Evolutionary conservation across 495 filamentous ascomycete genomes (phyloP).

Genomic region (Letharia columbiana): DNA sequence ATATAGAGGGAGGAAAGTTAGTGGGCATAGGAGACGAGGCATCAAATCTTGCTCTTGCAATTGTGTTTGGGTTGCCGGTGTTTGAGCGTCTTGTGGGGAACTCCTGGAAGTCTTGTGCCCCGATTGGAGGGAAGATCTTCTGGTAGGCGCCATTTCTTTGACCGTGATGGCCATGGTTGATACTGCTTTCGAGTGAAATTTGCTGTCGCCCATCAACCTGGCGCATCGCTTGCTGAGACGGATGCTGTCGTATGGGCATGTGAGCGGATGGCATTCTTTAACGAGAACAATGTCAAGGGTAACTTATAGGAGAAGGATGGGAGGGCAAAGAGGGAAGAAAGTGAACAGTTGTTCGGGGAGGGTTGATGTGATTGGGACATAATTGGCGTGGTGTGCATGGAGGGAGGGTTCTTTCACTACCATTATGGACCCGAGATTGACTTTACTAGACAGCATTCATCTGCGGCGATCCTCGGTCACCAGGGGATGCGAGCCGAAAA

Average conservation of each 20-base stretch:
- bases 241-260: constrained; percentile 17
- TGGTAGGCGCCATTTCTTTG: constrained; percentile 20
- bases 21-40: constrained; percentile 6
- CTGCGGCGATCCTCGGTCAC: neutral
- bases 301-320: neutral
- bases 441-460: neutral
- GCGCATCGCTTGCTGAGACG: constrained; percentile 18
- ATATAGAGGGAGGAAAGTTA: constrained; percentile 5
- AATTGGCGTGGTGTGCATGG: neutral
- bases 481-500: neutral
- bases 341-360: neutral
- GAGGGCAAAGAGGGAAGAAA: neutral
- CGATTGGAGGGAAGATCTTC: constrained; percentile 21
- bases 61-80: constrained; percentile 6
- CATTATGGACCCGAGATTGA: neutral
- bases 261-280: constrained; percentile 13
- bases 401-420: neutral
- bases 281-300: neutral
- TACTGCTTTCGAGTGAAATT: neutral
- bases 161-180: constrained; percentile 6
- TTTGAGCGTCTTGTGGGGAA: constrained; percentile 16
- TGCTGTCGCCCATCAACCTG: constrained; percentile 17
- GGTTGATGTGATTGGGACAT: neutral
- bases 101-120: constrained; percentile 19
- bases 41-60: constrained; percentile 9